Evolutionary conservation across 345 rosid genomes (phyloP).

Genomic region (Microcos paniculata): DNA sequence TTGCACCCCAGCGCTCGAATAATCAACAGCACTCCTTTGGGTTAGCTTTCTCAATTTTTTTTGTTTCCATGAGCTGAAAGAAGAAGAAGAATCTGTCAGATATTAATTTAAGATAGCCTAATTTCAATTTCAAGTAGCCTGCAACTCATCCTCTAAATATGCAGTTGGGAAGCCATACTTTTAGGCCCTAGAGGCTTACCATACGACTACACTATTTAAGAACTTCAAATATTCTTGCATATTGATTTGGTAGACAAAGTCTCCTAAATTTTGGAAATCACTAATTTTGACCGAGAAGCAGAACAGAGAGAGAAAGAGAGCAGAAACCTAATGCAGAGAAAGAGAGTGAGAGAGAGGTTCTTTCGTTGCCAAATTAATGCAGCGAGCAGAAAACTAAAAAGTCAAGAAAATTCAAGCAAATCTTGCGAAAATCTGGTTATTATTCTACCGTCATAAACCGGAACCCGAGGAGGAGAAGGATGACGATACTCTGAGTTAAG

Average conservation of each 20-base stretch:
- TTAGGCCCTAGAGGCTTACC: background rate
- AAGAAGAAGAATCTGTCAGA: background rate
- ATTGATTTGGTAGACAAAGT: background rate
- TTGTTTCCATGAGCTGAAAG: constrained; percentile 59
- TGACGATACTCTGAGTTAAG: constrained; percentile 68
- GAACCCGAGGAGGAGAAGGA: constrained; percentile 27
- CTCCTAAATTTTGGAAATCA: background rate
- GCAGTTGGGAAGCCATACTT: background rate
- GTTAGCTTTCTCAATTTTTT: constrained; percentile 93
- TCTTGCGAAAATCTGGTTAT: background rate
- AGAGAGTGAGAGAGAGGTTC: background rate
- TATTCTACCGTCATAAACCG: constrained; percentile 40
- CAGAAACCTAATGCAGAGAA: no score
- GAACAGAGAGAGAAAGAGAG: no score
- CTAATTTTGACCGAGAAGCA: background rate
- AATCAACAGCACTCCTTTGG: constrained; percentile 95
- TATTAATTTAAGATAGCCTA: constrained; percentile 4
- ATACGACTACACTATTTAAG: background rate
- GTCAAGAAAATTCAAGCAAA: background rate
- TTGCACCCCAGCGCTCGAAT: constrained; percentile 88
- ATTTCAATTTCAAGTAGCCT: background rate
- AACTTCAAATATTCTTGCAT: background rate
- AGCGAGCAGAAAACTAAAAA: background rate
- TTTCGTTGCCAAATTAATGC: background rate
- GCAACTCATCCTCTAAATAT: constrained; percentile 2